These are phyloP conservation scores for Gastrodia elata DNA, from an alignment of 106 monocot species.

Conservation along the genomic window DNA sequence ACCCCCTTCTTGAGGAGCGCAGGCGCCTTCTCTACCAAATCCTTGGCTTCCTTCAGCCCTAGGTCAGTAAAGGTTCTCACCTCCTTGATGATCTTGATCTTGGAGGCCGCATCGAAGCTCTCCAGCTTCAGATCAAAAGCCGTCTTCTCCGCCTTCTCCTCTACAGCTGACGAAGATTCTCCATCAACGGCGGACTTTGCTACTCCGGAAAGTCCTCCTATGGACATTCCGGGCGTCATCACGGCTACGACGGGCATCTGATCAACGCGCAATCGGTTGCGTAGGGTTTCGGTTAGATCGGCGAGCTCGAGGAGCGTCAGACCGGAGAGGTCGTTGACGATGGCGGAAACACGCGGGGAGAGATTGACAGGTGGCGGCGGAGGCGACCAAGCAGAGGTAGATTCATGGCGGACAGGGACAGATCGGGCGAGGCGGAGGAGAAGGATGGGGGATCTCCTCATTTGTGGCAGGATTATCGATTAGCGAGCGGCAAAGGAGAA, in stretches of 20 bases:
- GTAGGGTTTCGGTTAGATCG: constrained; percentile 36
- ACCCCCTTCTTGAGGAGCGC: constrained; percentile 34
- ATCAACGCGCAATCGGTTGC: constrained; percentile 29
- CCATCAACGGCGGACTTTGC: neutral
- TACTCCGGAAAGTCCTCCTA: constrained; percentile 1
- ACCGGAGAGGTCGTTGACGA: constrained; percentile 40
- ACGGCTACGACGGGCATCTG: constrained; percentile 38
- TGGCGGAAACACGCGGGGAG: constrained; percentile 30
- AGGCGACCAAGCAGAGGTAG: constrained; percentile 3
- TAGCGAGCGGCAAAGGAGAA: neutral
- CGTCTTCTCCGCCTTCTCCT: constrained; percentile 42
- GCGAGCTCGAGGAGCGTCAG: constrained; percentile 43
- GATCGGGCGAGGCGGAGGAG: neutral
- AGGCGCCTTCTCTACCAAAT: constrained; percentile 54
- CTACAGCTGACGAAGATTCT: constrained; percentile 7
- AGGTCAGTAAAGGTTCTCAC: constrained; percentile 38
- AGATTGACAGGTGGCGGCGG: constrained; percentile 4
- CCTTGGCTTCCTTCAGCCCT: constrained; percentile 58
- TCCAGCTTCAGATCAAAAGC: constrained; percentile 52
- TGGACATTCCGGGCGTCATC: constrained; percentile 29
- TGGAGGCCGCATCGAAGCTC: constrained; percentile 32
- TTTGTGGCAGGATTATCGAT: neutral
- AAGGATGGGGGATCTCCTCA: constrained; percentile 1
- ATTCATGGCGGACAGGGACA: neutral
- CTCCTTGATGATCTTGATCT: constrained; percentile 57